Base-by-base conservation (phyloP, 768 basidiomycete genomes). In the Boletus tomentosulus region DNA sequence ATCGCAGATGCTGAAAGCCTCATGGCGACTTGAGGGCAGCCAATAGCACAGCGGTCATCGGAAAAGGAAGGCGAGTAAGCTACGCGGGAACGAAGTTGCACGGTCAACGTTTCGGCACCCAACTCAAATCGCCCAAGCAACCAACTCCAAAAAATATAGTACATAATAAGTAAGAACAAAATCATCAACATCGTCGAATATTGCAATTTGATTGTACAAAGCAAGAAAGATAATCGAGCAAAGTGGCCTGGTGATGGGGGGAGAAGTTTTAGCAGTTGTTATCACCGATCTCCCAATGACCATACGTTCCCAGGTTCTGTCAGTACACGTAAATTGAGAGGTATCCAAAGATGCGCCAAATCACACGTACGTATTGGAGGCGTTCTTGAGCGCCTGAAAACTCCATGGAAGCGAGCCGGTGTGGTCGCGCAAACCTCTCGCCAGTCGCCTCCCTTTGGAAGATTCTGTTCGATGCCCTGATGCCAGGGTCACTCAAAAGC, bases 361-460 rank as follows among this genome's bases (percentile, higher is more conserved):
- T 46, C 11, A 28, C 8, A 62, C 61, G 43, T 7, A 57, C 63
- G 5, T 13, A 43, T 57, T 62, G 58, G 58, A 49, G 57, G 30
- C 60, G 64, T 28, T 57, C 53, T n/a, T 64, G 56, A n/a, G 61
- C 56, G 24, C 71, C 59, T 9, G 54, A 31, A 49, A 70, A 71
- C 13, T 66, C 58, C 59, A 65, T 50, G 48, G 49, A 72, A 70
- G 16, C 43, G 55, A 6, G 49, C 57, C 13, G 71, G 71, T 0
- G 71, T 73, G 3, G 72, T 69, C 4, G 69, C 69, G 30, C 69
- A 72, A 41, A 73, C 71, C 13, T 64, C 64, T 31, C 57, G 56
- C 71, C 68, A 71, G 30, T 70, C 63, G 4, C 62, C 58, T 19
- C 58, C 62, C 10, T 13, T 11, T 3, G 64, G 71, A 13, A 73